Base-by-base conservation (phyloP, 1,284 basidiomycete species). In the Sporisorium reilianum region DNA sequence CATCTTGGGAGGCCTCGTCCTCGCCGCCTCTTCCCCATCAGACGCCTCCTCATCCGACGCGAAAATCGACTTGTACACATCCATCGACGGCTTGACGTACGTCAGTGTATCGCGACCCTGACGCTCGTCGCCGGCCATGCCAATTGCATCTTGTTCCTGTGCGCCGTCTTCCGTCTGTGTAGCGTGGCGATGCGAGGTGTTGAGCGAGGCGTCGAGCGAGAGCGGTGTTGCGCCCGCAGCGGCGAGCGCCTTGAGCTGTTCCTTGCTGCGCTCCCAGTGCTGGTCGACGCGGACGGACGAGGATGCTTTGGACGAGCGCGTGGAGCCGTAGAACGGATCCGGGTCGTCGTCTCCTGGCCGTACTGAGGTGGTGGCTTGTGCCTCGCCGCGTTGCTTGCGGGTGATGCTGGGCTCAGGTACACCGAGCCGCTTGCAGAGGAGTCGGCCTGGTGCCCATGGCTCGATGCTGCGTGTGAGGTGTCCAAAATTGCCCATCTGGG, bases 341-440 rank as follows among this genome's bases (percentile, higher is more conserved):
- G 54, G 30, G 14, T 67, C 56, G 28, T 69, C 45, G 16, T 59
- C 73, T 10, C 45, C 41, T 6, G 36, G 50, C 32, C 45, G 23
- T 12, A 26, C 26, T 23, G 2, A 11, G 26, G 32, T 20, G 34
- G 32, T 22, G 36, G 38, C 34, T 48, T n/a, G n/a, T n/a, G n/a
- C 50, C 0, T 51, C 58, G 18, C 28, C 41, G 14, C 50, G 30
- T 28, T 53, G 38, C 44, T 61, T 54, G 25, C 71, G 61, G 28
- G 55, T 34, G 23, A 25, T 34, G 5, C 44, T 34, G 3, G 91
- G 95, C 82, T 95, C 93, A 75, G 91, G 91, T 38, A 97, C 92
- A 0, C 93, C 92, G 84, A 98, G 97, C n/a, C 96, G 89, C 85
- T 95, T 97, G 86, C 94, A 97, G 18, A 99, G 87, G 57, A 98